Evolutionary conservation across 495 filamentous ascomycete species (phyloP), one percentile per base, ranked within the genome.

Genomic region (Penicillium soppii): DNA sequence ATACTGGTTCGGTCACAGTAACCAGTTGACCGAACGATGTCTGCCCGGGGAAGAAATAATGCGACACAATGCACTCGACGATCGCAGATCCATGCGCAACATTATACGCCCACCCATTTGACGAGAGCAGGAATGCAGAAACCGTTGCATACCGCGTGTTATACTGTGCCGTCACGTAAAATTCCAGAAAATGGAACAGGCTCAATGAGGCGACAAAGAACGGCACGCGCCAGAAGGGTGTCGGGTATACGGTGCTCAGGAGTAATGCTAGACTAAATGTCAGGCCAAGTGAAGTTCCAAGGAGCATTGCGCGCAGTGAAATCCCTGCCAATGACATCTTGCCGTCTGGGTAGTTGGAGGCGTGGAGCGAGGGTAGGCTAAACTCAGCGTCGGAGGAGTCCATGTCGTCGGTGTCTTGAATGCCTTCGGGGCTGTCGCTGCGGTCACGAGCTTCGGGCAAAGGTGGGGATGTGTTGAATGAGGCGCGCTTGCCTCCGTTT

Each of bases 181-280:
- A 98, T 71, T 98, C 94, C 68, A 98, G 86, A 73, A 95, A 95
- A 71, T 98, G 94, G 79, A 97, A 97, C 47, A 87, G 63, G 13
- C 85, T 82, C 47, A 98, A 84, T 21, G 83, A 68, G 39, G 77
- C 70, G 61, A 91, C 57, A 74, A 98, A 96, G 76, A 90, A 86
- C 15, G 90, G 84, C 1, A 87, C 65, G 52, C 94, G 89, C 91
- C 92, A 97, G 53, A 92, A 77, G 0, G 80, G 74, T 22, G 68
- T 71, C 1, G 52, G 47, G 61, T 22, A 64, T 38, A 23, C 60
- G 62, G 58, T 50, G 65, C 52, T 65, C 41, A 54, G 76, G 54
- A 62, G 74, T 61, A 63, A 56, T 39, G 81, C 77, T 4, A 75
- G 26, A 17, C 72, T 48, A 7, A 69, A 7, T 45, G 79, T 71